phyloP scores from a whole-genome alignment of 2,329 filamentous ascomycete genomes.

The Helicocarpus griseus region DNA sequence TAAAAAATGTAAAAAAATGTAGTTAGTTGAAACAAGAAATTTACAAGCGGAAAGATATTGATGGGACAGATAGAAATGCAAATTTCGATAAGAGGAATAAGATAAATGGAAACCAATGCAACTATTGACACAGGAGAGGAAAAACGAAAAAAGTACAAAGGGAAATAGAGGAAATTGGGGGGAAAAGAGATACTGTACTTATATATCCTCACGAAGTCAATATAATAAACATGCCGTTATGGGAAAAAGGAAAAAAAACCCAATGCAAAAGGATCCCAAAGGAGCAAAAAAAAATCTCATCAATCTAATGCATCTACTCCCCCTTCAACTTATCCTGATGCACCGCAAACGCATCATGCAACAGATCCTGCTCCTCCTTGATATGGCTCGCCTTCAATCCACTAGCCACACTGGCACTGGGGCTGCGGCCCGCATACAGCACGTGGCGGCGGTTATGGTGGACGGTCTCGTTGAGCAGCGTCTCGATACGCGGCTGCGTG shows the following conservation, averaged over 20 bases:
- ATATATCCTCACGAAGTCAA: too few species aligned
- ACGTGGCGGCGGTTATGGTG: slow-evolving; percentile 88
- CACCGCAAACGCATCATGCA: slow-evolving; percentile 54
- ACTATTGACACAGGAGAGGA: not conserved
- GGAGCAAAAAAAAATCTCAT: not conserved
- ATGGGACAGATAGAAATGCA: too few species aligned
- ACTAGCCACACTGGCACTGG: slow-evolving; percentile 87
- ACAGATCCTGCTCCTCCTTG: slow-evolving; percentile 85
- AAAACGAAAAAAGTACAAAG: not conserved
- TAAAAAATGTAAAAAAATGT: not conserved
- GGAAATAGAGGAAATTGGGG: not conserved
- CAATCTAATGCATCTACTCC: slow-evolving; percentile 37
- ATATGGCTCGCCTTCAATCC: slow-evolving; percentile 79
- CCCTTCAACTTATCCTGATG: slow-evolving; percentile 59
- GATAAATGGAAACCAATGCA: not conserved
- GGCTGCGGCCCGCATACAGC: slow-evolving; percentile 91
- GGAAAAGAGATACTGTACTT: not conserved
- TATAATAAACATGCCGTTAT: not conserved
- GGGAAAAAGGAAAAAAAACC: not conserved
- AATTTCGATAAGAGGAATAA: too few species aligned
- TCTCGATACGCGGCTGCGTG: slow-evolving; percentile 95
- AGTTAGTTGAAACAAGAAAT: too few species aligned
- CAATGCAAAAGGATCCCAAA: not conserved
- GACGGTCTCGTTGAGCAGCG: slow-evolving; percentile 82
- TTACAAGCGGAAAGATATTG: not conserved